A percentile compares a stretch with the other conserved stretches of the same genome.
These are phyloP conservation scores for Ophiostoma angusticollis DNA, from an alignment of 2,329 filamentous ascomycete species.

Conservation along the genomic window DNA sequence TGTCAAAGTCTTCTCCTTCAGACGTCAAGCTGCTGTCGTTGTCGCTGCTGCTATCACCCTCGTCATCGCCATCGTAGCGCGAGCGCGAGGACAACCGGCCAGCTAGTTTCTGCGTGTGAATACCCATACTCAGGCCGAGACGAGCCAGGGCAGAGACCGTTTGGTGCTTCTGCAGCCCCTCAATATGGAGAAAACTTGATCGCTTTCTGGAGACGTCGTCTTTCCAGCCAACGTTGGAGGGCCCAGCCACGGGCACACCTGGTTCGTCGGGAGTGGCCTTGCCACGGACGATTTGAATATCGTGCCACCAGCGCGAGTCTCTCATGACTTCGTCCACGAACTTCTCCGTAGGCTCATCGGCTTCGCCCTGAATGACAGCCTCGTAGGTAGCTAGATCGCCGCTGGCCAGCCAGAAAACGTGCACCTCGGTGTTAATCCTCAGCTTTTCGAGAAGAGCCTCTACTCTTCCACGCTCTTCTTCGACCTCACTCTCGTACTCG, in stretches of 20 bases:
- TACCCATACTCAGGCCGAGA: constrained; percentile 56
- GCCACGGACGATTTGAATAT: constrained; percentile 47
- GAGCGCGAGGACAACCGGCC: constrained; percentile 32
- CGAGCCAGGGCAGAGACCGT: constrained; percentile 38
- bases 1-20: constrained; percentile 15
- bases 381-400: constrained; percentile 63
- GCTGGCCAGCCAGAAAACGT: constrained; percentile 71
- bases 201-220: constrained; percentile 19
- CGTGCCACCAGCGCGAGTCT: constrained; percentile 72
- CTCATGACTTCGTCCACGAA: constrained; percentile 54
- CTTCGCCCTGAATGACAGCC: constrained; percentile 60
- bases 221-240: neutral
- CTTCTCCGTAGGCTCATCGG: constrained; percentile 41
- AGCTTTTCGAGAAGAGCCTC: constrained; percentile 65
- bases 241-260: neutral
- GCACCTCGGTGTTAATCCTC: constrained; percentile 64
- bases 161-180: constrained; percentile 48
- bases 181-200: constrained; percentile 44
- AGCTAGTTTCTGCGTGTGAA: constrained; percentile 61
- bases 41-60: constrained; percentile 18
- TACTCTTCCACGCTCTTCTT: constrained; percentile 62
- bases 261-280: constrained; percentile 9
- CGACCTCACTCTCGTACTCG: constrained; percentile 73
- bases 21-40: constrained; percentile 14
- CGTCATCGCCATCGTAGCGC: constrained; percentile 27